Percentiles rank a stretch among this genome's conserved stretches.
Evolutionary conservation across 148 eudicot species (phyloP).

Genomic region (Arctostaphylos glauca): DNA sequence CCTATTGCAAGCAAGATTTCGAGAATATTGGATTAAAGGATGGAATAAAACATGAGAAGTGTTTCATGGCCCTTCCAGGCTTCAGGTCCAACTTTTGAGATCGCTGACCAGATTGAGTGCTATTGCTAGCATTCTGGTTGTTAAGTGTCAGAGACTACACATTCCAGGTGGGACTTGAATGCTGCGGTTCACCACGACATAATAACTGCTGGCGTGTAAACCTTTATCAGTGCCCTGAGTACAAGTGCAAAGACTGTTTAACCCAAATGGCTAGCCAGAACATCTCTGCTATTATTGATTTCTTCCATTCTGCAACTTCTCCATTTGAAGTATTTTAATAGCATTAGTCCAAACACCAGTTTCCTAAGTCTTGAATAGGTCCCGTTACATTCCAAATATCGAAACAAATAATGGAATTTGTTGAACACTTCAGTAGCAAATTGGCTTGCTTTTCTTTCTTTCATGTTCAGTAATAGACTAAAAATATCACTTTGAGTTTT

Average conservation of each 20-base stretch:
- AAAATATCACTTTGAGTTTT: background rate
- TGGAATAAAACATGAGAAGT: background rate
- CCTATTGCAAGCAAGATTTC: background rate
- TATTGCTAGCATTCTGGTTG: background rate
- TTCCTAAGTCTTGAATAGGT: background rate
- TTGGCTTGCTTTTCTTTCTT: background rate
- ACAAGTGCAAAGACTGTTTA: background rate
- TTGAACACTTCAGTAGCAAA: background rate
- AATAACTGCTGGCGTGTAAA: background rate
- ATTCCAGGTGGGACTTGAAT: background rate
- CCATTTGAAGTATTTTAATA: background rate
- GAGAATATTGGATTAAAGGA: background rate
- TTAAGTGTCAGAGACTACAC: background rate
- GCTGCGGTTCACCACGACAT: background rate
- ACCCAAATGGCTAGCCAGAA: background rate
- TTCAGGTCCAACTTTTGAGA: background rate
- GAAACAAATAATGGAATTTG: background rate
- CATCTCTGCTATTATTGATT: background rate
- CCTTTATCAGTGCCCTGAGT: background rate
- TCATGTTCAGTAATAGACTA: background rate
- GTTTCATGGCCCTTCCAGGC: background rate
- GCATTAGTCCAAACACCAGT: background rate
- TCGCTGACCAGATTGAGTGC: background rate
- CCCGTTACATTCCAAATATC: background rate
- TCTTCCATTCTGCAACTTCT: background rate